Evolutionary conservation across 768 basidiomycete species (phyloP), one percentile per base, ranked within the genome.

Genomic region (Rhizopogon rudus): DNA sequence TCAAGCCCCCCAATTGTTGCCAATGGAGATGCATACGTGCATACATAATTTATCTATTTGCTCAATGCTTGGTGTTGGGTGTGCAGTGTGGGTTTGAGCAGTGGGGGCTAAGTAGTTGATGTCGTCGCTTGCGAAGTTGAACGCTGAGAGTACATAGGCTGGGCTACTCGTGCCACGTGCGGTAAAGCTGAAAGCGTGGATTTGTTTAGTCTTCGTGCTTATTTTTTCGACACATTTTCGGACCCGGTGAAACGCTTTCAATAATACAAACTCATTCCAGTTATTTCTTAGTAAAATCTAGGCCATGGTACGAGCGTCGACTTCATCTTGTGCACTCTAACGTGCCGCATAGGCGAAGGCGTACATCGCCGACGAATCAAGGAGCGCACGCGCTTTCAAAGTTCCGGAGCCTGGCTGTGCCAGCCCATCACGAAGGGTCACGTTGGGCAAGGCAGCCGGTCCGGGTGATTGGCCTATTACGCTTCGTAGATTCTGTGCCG

Each of bases 1-100:
- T 64, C 64, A 75, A 76, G 76, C 70, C 76, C 76, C 77, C 60
- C 60, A 25, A 25, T 25, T 25, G 25, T 20, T 20, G 20, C 20
- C 25, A 75, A 75, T 69, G 54, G 53, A 53, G 29, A 53, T 53
- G 33, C 9, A 50, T 44, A 25, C 13, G 12, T 37, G 35, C 35
- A 37, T 37, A 37, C 10, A 37, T 37, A 37, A 37, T 10, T 37
- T 52, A 50, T 50, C 48, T 49, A 49, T 35, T n/a, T 46, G 2
- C 35, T 13, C 35, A 13, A 37, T 37, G 9, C 17, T 41, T 4
- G 41, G 9, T 12, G 4, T 10, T 40, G 14, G 14, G 1, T 14
- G 1, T 33, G 31, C 31, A 6, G n/a, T 33, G 7, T 8, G 22
- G 4, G 13, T 35, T 35, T 16, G 48, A 37, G 31, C 13, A 14